Base-by-base conservation (phyloP, 257 asterid species). In the Marsdenia floribunda region DNA sequence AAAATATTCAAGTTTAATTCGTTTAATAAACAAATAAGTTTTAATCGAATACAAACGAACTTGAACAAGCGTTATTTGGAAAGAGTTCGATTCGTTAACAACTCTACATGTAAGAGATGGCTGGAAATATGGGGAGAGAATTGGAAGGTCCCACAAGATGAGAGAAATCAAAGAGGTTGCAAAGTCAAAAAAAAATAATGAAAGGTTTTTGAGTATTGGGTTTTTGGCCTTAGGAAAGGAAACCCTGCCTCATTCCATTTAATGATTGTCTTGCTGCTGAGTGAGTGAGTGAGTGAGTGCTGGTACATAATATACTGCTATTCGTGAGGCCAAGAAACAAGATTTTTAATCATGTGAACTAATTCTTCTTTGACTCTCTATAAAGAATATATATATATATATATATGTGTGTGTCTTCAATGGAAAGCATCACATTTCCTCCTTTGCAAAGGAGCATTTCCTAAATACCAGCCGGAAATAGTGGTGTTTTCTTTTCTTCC, bases 381-480 rank as follows among this genome's bases (percentile, higher is more conserved):
- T 33, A 44, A 44, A 44, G 49, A 22, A 59, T 67, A 60, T n/a
- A n/a, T n/a, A n/a, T n/a, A n/a, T n/a, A n/a, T n/a, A n/a, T n/a
- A n/a, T n/a, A n/a, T n/a, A n/a, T n/a, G n/a, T n/a, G n/a, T n/a
- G n/a, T 70, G 66, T 42, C 76, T 70, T 79, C 53, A 52, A 26
- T 61, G 16, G 44, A 57, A 78, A 73, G 81, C 78, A 73, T 58
- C 29, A 72, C 37, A 13, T 76, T 50, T 21, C 75, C 52, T 46
- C 22, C 5, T 46, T 21, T 49, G 18, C 10, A 10, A 16, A 10
- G 22, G 24, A 33, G 65, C 26, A 12, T 61, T 29, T 61, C 68
- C 68, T 29, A 16, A 29, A 61, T 61, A 5, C 44, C 5, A 13
- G 68, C 68, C 68, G 68, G 68, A 8, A 52, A 52, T 67, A 72